Conservation (phyloP, 345 rosid genomes). For the Salix exigua region DNA sequence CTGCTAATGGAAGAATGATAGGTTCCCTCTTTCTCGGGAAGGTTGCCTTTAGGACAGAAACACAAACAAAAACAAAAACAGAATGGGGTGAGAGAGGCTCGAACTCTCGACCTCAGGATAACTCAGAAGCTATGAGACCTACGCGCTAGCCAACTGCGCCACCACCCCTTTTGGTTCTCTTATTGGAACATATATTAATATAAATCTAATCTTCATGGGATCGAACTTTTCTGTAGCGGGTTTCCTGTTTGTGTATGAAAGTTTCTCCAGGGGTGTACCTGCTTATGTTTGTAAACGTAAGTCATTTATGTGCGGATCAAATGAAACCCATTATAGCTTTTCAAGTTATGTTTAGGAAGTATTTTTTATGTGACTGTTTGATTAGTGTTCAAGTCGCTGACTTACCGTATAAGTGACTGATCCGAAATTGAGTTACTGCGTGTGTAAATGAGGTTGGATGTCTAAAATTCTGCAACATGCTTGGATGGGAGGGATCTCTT, state of each 20-base stretch:
- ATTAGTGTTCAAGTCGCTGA: no score
- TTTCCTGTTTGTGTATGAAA: not conserved
- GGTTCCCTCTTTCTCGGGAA: no score
- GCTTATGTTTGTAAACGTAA: not conserved
- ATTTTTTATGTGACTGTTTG: no score
- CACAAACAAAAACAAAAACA: no score
- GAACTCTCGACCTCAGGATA: conserved; percentile 52
- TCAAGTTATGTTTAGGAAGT: not conserved
- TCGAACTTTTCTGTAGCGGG: not conserved
- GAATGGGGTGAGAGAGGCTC: conserved; percentile 42
- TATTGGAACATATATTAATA: rapidly evolving
- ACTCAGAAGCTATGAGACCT: conserved; percentile 39
- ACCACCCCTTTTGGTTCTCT: conserved; percentile 14
- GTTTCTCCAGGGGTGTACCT: not conserved
- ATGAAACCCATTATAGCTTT: not conserved
- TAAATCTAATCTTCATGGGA: not conserved
- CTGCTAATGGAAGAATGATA: no score
- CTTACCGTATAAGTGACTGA: no score
- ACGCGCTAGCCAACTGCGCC: conserved; percentile 59
- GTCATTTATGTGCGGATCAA: not conserved
- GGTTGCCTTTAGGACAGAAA: no score
- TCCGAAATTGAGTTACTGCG: not conserved
- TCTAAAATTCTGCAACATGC: not conserved
- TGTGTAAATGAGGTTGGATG: not conserved
- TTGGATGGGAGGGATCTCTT: not conserved